Percentiles rank a stretch among this genome's conserved stretches.
Evolutionary conservation across 495 filamentous ascomycete genomes (phyloP).

Genomic region (Extremus antarcticus): DNA sequence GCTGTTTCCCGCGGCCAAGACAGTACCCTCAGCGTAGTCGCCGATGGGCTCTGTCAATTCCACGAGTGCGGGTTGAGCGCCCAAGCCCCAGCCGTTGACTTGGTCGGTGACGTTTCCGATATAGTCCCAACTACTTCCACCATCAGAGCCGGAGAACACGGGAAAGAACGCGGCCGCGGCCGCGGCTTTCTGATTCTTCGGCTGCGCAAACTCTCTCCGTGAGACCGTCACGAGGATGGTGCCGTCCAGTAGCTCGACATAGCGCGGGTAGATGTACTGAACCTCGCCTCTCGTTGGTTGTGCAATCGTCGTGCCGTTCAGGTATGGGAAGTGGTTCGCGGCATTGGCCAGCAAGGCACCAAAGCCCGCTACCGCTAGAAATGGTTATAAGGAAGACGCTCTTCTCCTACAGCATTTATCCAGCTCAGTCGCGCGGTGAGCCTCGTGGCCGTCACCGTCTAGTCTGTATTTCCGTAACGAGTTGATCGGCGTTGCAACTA

Average conservation of each 20-base stretch:
- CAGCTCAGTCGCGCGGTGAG: too few relatives aligned
- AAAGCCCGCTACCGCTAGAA: too few relatives aligned
- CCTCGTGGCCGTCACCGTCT: too few relatives aligned
- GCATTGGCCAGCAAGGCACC: too few relatives aligned
- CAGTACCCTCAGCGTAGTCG: slow-evolving; percentile 44
- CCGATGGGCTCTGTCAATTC: slow-evolving; percentile 47
- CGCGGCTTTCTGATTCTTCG: not conserved
- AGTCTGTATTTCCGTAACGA: too few relatives aligned
- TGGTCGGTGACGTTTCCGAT: slow-evolving; percentile 50
- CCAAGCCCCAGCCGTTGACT: slow-evolving; percentile 51
- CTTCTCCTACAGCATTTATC: too few relatives aligned
- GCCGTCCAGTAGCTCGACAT: not conserved
- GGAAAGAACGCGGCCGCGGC: slow-evolving; percentile 40
- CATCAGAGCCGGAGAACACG: slow-evolving; percentile 51
- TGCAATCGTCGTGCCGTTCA: not conserved
- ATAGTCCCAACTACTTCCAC: slow-evolving; percentile 51
- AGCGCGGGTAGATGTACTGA: not conserved
- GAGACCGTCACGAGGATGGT: not conserved
- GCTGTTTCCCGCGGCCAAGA: slow-evolving; percentile 52
- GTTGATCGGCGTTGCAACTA: too few relatives aligned
- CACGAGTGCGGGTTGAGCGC: slow-evolving; percentile 59
- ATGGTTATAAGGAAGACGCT: too few relatives aligned
- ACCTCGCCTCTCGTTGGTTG: not conserved
- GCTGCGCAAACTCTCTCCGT: not conserved
- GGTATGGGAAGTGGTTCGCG: not conserved